Evolutionary conservation across 768 basidiomycete species (phyloP).

Genomic region (Polyporus arcularius): DNA sequence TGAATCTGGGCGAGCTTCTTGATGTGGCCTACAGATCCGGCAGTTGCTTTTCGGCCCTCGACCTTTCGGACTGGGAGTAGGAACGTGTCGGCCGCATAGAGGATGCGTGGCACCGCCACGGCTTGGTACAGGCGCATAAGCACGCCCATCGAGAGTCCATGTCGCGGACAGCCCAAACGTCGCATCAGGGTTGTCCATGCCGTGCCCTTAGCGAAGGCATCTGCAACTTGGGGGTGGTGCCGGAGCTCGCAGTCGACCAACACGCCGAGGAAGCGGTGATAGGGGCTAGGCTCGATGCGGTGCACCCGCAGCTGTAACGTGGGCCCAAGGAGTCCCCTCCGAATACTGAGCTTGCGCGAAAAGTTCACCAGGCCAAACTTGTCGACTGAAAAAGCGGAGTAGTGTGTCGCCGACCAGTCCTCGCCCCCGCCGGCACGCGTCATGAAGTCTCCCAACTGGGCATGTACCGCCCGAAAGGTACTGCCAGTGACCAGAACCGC

Average conservation of each 20-base stretch:
- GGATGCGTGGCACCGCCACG: constrained; percentile 29
- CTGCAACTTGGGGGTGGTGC: constrained; percentile 23
- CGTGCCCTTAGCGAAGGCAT: constrained; percentile 24
- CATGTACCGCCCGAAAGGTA: constrained; percentile 7
- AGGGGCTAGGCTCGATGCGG: constrained; percentile 18
- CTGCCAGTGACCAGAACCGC: constrained; percentile 3
- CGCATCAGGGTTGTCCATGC: constrained; percentile 20
- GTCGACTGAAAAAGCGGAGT: constrained; percentile 23
- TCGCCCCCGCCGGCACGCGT: constrained; percentile 20
- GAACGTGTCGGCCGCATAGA: constrained; percentile 26
- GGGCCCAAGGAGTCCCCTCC: constrained; percentile 7
- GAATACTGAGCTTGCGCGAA: not conserved
- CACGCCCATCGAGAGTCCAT: constrained; percentile 20
- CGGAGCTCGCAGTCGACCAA: constrained; percentile 31
- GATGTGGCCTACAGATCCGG: not conserved
- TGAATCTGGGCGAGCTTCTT: constrained; percentile 23
- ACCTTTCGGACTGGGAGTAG: not conserved
- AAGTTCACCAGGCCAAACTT: constrained; percentile 21
- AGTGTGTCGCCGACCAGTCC: constrained; percentile 31
- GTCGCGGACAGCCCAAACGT: constrained; percentile 20
- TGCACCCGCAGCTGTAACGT: not conserved
- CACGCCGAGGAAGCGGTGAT: constrained; percentile 34
- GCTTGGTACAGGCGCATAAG: constrained; percentile 27
- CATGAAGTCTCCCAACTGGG: constrained; percentile 13
- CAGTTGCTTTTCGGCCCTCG: not conserved